Base-by-base conservation (phyloP, 129 eudicot genomes). In the Artemisia argyi region DNA sequence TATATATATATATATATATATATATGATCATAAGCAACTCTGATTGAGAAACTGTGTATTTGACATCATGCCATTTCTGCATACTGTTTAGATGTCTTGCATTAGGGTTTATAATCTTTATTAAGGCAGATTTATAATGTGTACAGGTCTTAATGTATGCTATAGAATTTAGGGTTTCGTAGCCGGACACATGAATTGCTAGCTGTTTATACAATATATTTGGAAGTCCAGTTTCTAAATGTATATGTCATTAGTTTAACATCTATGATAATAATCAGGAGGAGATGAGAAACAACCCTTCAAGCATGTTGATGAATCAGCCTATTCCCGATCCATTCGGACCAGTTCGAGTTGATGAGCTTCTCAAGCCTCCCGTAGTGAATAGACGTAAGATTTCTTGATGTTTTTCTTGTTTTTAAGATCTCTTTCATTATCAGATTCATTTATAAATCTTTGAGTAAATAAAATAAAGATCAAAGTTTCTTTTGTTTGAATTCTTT, bases 291-390 rank as follows among this genome's bases (percentile, higher is more conserved):
- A 83, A 62, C 76, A 30, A 76, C n/a, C 72, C 90, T 2, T 77
- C 99, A 1, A 91, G 78, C 77, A 64, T 90, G 89, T 63, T 90
- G 78, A 81, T 85, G 32, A 93, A 86, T 81, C 97, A 84, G 69
- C 80, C 80, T 1, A 78, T 69, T 70, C 87, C 88, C 5, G 96
- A 88, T 14, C 39, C 85, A 5, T 26, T 86, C 35, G 69, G 80
- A 80, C 85, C 96, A 0, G 64, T 90, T 66, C 87, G 91, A 64
- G 72, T 87, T 20, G 92, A 90, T 66, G 97, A 90, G 80, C 69
- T 90, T 58, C 97, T 90, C 0, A 90, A 86, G 79, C 93, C 96
- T 66, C 96, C 97, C 0, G 93, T 76, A 30, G 89, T 91, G 15
- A 94, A 86, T 76, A 82, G 96, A 77, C 97, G 98, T 94, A 78